A percentile compares a stretch with the other conserved stretches of the same genome.
These are phyloP conservation scores for Globisporangium parvum DNA, from an alignment of 352 stramenopile species.

Conservation along the genomic window DNA sequence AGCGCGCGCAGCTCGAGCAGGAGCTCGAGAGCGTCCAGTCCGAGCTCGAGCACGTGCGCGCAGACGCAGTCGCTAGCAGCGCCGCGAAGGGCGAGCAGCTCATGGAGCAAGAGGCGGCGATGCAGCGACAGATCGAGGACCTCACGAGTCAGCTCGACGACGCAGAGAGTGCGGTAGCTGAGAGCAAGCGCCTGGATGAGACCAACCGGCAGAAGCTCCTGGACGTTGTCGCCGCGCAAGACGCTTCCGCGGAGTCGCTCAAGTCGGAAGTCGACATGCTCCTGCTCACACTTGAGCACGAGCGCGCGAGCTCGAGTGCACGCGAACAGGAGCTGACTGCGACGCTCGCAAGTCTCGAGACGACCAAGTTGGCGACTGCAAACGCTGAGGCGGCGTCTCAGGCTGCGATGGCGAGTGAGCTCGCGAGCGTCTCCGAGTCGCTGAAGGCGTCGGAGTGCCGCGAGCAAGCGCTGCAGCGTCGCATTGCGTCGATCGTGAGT, in stretches of 20 bases:
- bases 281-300: constrained; percentile 35
- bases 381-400: constrained; percentile 14
- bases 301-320: constrained; percentile 31
- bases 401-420: constrained; percentile 26
- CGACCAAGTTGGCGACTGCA: constrained; percentile 22
- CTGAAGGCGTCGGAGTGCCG: constrained; percentile 34
- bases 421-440: constrained; percentile 24
- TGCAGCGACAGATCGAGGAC: constrained; percentile 24
- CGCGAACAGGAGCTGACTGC: constrained; percentile 39
- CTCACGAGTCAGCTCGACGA: constrained; percentile 21
- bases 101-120: constrained; percentile 5
- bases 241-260: constrained; percentile 36
- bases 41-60: constrained; percentile 2
- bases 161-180: constrained; percentile 24
- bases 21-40: constrained; percentile 23
- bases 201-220: constrained; percentile 28
- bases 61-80: constrained; percentile 1
- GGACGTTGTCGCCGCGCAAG: constrained; percentile 35
- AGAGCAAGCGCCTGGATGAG: constrained; percentile 31
- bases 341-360: constrained; percentile 24
- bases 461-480: constrained; percentile 41
- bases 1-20: constrained; percentile 27
- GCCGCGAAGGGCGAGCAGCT: constrained; percentile 26
- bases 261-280: constrained; percentile 34
- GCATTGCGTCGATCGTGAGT: constrained; percentile 35